Percentiles rank a stretch among this genome's conserved stretches.
Conservation (phyloP, 495 filamentous ascomycete genomes). For the Penicillium verhagenii region DNA sequence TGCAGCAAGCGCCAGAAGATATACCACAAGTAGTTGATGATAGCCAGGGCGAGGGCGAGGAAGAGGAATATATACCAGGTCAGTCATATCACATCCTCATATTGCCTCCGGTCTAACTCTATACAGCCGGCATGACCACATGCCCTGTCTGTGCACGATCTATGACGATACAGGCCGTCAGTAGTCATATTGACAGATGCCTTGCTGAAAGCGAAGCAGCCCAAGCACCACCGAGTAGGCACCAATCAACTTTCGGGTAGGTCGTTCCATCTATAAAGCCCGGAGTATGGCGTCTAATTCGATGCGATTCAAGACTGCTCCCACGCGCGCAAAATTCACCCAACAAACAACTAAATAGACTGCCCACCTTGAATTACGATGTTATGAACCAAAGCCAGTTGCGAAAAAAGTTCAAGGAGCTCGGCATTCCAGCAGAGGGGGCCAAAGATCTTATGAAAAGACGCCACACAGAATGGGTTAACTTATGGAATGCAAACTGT, state of each 20-base stretch:
- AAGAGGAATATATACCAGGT: conserved; percentile 37
- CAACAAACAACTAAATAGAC: conserved; percentile 50
- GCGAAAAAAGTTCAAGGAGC: conserved; percentile 74
- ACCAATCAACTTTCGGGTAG: conserved; percentile 32
- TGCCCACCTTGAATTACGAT: conserved; percentile 78
- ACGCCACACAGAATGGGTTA: conserved; percentile 91
- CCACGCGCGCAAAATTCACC: conserved; percentile 11
- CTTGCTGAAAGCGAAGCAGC: conserved; percentile 14
- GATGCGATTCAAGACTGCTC: not conserved
- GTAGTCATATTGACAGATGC: conserved; percentile 71
- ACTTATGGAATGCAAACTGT: conserved; percentile 94
- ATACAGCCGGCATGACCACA: conserved; percentile 72
- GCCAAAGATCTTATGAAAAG: conserved; percentile 64
- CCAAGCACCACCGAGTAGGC: conserved; percentile 15
- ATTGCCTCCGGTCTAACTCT: conserved; percentile 28
- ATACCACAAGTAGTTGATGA: conserved; percentile 35
- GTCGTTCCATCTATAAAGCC: conserved; percentile 3
- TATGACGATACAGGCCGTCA: conserved; percentile 76
- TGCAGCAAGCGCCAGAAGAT: not conserved
- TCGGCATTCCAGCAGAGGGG: conserved; percentile 76
- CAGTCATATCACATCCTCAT: not conserved
- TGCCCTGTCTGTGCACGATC: conserved; percentile 78
- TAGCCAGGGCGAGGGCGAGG: conserved; percentile 40
- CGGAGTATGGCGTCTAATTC: conserved; percentile 11
- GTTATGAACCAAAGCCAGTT: conserved; percentile 74